These are phyloP conservation scores for Melampsora larici-populina DNA, from an alignment of 1,284 basidiomycete species.

Conservation along the genomic window DNA sequence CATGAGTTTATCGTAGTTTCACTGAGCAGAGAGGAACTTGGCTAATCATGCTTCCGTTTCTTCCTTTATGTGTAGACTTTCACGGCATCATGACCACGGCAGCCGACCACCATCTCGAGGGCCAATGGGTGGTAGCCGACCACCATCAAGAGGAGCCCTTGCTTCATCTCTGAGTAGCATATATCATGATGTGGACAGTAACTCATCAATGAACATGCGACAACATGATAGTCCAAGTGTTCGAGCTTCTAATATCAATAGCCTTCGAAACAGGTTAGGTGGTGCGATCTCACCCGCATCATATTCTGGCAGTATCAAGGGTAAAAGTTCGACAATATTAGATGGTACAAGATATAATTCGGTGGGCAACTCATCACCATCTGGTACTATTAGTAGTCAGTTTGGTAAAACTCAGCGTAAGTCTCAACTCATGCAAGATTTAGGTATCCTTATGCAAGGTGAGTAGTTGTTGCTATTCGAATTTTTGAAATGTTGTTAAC, in stretches of 20 bases:
- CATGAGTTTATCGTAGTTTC: not conserved
- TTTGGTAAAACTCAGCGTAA: slow-evolving; percentile 3
- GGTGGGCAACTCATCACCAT: slow-evolving; percentile 16
- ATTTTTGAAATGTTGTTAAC: not conserved
- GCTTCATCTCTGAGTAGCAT: slow-evolving; percentile 2
- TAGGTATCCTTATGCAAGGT: not conserved
- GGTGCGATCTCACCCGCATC: slow-evolving; percentile 36
- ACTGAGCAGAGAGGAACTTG: not conserved
- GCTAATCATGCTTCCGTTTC: not conserved
- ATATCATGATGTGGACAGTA: slow-evolving; percentile 1
- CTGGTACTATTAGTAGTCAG: slow-evolving; percentile 24
- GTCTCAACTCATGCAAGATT: slow-evolving; percentile 1
- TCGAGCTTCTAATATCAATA: slow-evolving; percentile 34
- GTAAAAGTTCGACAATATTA: slow-evolving; percentile 2
- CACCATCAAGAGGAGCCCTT: slow-evolving; percentile 1
- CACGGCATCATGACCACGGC: slow-evolving; percentile 21
- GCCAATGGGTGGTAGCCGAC: not conserved
- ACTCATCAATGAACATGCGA: slow-evolving; percentile 1
- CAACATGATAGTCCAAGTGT: slow-evolving; percentile 29
- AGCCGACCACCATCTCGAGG: slow-evolving; percentile 30
- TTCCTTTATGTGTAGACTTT: slow-evolving; percentile 10
- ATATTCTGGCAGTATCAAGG: not conserved
- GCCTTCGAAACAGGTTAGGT: slow-evolving; percentile 20
- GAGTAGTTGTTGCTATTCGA: not conserved
- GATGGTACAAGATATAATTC: not conserved